Percentiles rank a stretch among this genome's conserved stretches.
phyloP scores from a whole-genome alignment of 2,329 filamentous ascomycete genomes.

The Colletotrichum sp. region DNA sequence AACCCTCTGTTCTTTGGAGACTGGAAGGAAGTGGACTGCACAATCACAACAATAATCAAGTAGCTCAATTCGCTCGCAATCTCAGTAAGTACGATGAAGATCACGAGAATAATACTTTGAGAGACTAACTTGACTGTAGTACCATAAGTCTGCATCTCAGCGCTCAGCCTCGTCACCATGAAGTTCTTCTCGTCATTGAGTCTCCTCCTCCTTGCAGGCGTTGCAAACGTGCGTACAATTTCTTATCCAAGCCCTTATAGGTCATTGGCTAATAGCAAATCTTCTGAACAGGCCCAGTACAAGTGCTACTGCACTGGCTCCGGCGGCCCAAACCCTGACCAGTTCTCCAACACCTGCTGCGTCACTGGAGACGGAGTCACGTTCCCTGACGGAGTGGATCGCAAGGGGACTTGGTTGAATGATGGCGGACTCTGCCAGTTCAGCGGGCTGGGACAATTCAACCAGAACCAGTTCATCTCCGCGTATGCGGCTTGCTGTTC shows the following conservation, averaged over 20 bases:
- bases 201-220: background rate
- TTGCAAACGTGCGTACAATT: background rate
- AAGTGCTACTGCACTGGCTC: background rate
- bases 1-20: fast-evolving
- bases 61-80: background rate
- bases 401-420: background rate
- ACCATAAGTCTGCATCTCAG: background rate
- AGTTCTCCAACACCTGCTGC: background rate
- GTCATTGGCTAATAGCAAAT: fast-evolving
- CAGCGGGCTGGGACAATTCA: background rate
- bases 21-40: fast-evolving
- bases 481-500: background rate
- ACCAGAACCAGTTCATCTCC: background rate
- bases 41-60: background rate
- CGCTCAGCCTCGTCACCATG: background rate
- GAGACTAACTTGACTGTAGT: background rate
- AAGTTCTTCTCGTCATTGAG: background rate
- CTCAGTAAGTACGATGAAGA: background rate
- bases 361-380: background rate
- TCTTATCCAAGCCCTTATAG: background rate
- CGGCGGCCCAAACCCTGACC: background rate
- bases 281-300: background rate
- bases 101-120: fast-evolving
- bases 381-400: background rate
- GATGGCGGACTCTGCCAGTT: background rate